Base-by-base conservation (phyloP, 805 yeast genomes). In the Cyberlindnera euphorbiiphila region DNA sequence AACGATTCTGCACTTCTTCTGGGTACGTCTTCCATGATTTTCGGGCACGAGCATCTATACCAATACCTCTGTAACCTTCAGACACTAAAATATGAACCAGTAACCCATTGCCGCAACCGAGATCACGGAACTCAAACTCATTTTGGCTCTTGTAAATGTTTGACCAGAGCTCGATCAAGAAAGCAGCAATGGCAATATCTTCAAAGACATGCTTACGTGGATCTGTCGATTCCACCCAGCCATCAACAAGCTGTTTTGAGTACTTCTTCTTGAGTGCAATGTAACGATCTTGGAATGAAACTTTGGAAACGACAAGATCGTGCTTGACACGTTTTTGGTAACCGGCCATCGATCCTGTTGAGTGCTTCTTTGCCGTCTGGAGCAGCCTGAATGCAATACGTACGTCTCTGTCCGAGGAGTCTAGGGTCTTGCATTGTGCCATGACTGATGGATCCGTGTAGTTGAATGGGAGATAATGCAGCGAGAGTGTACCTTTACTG, bases 131-230 rank as follows among this genome's bases (percentile, higher is more conserved):
- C 50, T 80, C 81, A 50, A 83, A 78, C 4, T 62, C 63, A 55
- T 58, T 16, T 47, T 50, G 22, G 9, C 53, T 47, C 16, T 62
- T 61, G 46, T 72, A 73, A 30, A 73, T 69, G 31, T 70, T 65
- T 7, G 61, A 61, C 98, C 98, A 91, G 24, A 85, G 69, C 61
- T 86, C 95, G 19, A 91, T 85, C 43, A 91, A 66, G 50, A 91
- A 91, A 0, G 97, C 95, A 1, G 97, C 97, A 49, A 91, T 89
- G 4, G 96, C 94, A 36, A 91, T 74, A 58, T 91, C 98, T 65
- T 91, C 98, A 64, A 89, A 91, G 0, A 91, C 97, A 62, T 91
- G 98, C 58, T 91, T 91, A 50, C 81, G 75, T 3, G 97, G 97
- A 60, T 91, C 97, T 3, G 98, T 91, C 21, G 81, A 78, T 61